Base-by-base conservation (phyloP, 1,139 yeast genomes). In the Casaregolazyma suthepensis region DNA sequence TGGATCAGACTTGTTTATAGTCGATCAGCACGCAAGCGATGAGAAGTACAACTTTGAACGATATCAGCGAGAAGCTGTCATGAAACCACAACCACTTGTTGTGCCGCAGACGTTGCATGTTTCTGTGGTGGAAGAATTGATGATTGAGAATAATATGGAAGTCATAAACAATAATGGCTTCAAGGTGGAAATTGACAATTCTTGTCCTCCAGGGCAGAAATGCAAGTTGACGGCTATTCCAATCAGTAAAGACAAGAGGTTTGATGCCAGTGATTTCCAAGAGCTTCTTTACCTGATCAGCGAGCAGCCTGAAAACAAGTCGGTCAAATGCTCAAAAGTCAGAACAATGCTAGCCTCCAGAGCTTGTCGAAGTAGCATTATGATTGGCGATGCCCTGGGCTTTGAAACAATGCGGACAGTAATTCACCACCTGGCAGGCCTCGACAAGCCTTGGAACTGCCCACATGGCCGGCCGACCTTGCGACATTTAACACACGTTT, bases 381-480 rank as follows among this genome's bases (percentile, higher is more conserved):
- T 93, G 99, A 82, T 93, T 51, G 99, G 99, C 0, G 85, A 80
- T 59, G 78, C 85, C 1, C 71, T 93, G 49, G 76, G 75, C 4
- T 62, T 56, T 22, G 71, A 68, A 9, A 78, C 80, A 6, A 94
- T 94, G 99, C 66, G 69, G 1, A 71, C 67, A 46, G 82, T 93
- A 1, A 91, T 93, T 1, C 67, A 71, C 31, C 79, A 90, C 62
- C 72, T 94, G 54, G 81, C 94, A 19, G 71, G 69, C 0, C 72
- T 94, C 42, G 93, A 90, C 58, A 88, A 88, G 64, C 99, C 99
- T 0, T 94, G 99, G 99, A 93, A 91, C 65, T 93, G 99, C 68
- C 99, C 99, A 0, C 99, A 93, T 70, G 99, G 99, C 0, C 74
- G 99, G 57, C 99, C 99, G 0, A 93, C 99, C 1, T 81, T 93